Conservation (phyloP, 257 asterid species). For the Penstemon newberryi region DNA sequence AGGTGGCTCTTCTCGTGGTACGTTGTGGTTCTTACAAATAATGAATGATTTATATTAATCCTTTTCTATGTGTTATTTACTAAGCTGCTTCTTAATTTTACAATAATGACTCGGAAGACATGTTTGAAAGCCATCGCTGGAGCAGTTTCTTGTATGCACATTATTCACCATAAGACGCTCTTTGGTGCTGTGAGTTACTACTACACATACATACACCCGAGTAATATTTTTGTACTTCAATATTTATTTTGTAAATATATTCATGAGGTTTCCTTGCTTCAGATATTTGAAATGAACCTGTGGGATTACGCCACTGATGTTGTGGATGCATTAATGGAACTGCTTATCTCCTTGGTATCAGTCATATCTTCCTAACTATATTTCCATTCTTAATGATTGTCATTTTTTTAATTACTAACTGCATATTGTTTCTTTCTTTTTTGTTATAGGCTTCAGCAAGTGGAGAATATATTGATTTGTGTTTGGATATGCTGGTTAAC, state of each 20-base stretch:
- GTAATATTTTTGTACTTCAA: not conserved
- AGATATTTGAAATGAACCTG: conserved; percentile 75
- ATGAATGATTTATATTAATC: not conserved
- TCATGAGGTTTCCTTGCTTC: conserved; percentile 28
- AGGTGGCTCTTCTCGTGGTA: conserved; percentile 91
- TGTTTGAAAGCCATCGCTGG: conserved; percentile 77
- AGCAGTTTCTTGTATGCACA: conserved; percentile 66
- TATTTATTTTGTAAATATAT: conserved; percentile 4
- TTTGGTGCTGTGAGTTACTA: conserved; percentile 64
- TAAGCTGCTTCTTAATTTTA: conserved; percentile 21
- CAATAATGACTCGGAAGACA: conserved; percentile 46
- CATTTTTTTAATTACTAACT: conserved; percentile 4
- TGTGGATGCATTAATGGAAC: conserved; percentile 76
- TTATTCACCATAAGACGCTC: conserved; percentile 66
- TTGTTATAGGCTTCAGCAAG: conserved; percentile 68
- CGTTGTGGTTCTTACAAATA: conserved; percentile 18
- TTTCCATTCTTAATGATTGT: conserved; percentile 3
- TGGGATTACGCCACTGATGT: conserved; percentile 85
- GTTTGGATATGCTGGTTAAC: conserved; percentile 78
- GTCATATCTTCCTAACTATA: conserved; percentile 19
- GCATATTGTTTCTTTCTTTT: not conserved
- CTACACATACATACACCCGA: not conserved
- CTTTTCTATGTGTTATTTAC: not conserved
- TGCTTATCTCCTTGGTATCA: conserved; percentile 69
- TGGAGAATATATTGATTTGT: conserved; percentile 68